A percentile compares a stretch with the other conserved stretches of the same genome.
These are phyloP conservation scores for Lentinula boryana DNA, from an alignment of 768 basidiomycete species.

Conservation along the genomic window DNA sequence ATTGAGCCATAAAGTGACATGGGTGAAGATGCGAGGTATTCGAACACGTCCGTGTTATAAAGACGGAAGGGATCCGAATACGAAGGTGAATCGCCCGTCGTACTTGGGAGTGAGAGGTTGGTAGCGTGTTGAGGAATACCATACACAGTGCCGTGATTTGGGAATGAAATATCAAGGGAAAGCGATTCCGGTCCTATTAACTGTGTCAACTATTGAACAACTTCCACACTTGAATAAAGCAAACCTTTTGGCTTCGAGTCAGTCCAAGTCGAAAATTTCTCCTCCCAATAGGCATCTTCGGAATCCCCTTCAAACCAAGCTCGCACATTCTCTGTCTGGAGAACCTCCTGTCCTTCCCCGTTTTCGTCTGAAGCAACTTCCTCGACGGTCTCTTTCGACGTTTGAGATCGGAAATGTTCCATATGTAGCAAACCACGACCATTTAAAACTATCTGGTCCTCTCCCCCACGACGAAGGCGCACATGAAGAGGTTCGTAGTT, in stretches of 20 bases:
- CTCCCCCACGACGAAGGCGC: slow-evolving; percentile 63
- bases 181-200: slow-evolving; percentile 88
- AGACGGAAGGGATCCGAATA: slow-evolving; percentile 93
- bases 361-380: slow-evolving; percentile 27
- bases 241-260: slow-evolving; percentile 95
- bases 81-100: slow-evolving; percentile 67
- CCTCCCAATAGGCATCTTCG: slow-evolving; percentile 87
- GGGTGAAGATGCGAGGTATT: slow-evolving; percentile 78
- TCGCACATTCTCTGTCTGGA: slow-evolving; percentile 42
- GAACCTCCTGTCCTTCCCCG: slow-evolving; percentile 42
- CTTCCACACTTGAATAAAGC: not conserved
- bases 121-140: slow-evolving; percentile 98
- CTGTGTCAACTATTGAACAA: not conserved
- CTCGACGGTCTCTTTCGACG: slow-evolving; percentile 28
- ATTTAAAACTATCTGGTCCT: slow-evolving; percentile 85
- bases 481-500: slow-evolving; percentile 73
- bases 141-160: slow-evolving; percentile 84
- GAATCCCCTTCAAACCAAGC: slow-evolving; percentile 88
- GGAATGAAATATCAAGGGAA: slow-evolving; percentile 90
- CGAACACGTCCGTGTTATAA: slow-evolving; percentile 94
- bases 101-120: slow-evolving; percentile 81
- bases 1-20: slow-evolving; percentile 89
- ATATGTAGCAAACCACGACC: slow-evolving; percentile 88
- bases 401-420: slow-evolving; percentile 89
- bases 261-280: slow-evolving; percentile 79